Evolutionary conservation across 176 grass and related monocot species (phyloP), one percentile per base, ranked within the genome.

Genomic region (Luzula sylvatica): DNA sequence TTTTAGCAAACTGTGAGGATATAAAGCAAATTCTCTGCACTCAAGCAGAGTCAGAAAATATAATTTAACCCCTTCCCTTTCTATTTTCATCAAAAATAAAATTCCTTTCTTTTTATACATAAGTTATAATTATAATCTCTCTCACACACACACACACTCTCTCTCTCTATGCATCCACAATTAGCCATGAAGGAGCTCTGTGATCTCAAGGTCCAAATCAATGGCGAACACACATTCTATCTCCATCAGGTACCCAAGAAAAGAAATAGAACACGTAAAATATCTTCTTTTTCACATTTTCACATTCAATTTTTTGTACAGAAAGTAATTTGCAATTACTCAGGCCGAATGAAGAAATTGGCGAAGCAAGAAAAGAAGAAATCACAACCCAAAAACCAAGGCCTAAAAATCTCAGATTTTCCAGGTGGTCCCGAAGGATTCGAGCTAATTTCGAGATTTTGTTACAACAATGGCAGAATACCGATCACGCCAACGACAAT

Each of bases 151-250:
- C 26, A 22, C 29, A 42, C 13, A 15, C 43, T 42, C 15, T 19
- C 32, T 13, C 11, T 38, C 8, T 38, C 13, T 40, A 35, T 23
- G 14, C 26, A 15, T 17, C n/a, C 46, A 28, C 11, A 30, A 28
- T 14, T 50, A 60, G 17, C 80, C 67, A 96, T 96, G 92, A 73
- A 82, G 52, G 92, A 86, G 24, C 62, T 73, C 17, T 86, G 85
- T 48, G 92, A 96, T 69, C 85, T 96, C 78, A 77, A 80, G 81
- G 44, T 96, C 46, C 70, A 69, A 60, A 78, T 96, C 92, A 82
- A 86, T 75, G 85, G 77, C 25, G 49, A 82, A 24, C 77, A 89
- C 77, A 89, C 71, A 39, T 80, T 96, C 65, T 70, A 82, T 67
- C 77, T 96, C 22, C 85, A 96, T 64, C 85, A 88, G 90, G 90